Base-by-base conservation (phyloP, 768 basidiomycete species). In the Tylopilus balloui region DNA sequence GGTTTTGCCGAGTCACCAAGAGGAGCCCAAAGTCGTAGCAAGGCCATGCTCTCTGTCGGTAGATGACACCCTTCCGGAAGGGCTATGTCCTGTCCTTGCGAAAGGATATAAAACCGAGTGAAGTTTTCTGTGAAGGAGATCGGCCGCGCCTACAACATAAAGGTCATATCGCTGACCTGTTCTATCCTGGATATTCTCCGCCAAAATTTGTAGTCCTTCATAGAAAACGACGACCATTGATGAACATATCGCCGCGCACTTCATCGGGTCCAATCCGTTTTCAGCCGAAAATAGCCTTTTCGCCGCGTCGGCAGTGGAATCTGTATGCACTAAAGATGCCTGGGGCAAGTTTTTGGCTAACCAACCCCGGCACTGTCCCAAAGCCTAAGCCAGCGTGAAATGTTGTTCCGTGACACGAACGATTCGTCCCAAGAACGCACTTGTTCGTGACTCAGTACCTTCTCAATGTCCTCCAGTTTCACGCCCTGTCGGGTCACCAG, bases 391-490 rank as follows among this genome's bases (percentile, higher is more conserved):
- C 11, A 47, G 43, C 42, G 32, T 54, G 42, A 48, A n/a, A 41
- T 31, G 31, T 32, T 4, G 6, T 35, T 15, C 7, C 14, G 5
- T 13, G 1, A 45, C 4, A 45, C n/a, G 3, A 44, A 38, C 6
- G 15, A 36, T 29, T 46, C 59, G 42, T 31, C 25, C 32, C 42
- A 41, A 23, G 34, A 20, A 57, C 67, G 38, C 47, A 88, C 88
- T 72, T 91, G 88, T 61, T 90, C 88, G 53, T 92, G 88, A 67
- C 88, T 91, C 56, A 88, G 59, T 14, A 92, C 73, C 47, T 64
- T 71, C 49, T 73, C 71, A 23, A 91, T 74, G 35, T 85, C 72
- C 36, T 73, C 63, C 9, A 81, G 53, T 49, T 75, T 71, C 25
- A 79, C 77, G 8, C 86, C 88, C 39, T 67, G 66, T 42, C 76